Conservation (phyloP, 2,329 filamentous ascomycete genomes). For the Cladosporium cucumerinum region DNA sequence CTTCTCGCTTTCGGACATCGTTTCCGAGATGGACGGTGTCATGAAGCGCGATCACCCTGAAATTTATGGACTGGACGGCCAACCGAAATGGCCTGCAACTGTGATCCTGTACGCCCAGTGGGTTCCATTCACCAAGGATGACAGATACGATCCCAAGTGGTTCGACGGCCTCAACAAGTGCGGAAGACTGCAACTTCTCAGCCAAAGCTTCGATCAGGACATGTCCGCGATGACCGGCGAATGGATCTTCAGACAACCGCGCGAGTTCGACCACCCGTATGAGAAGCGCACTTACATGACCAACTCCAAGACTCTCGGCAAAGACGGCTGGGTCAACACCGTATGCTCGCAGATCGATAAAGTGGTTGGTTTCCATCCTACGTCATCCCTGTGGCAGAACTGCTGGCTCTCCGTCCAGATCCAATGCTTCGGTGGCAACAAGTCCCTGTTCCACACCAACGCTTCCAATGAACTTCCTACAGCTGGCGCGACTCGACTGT, state of each 20-base stretch:
- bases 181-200: slow-evolving; percentile 26
- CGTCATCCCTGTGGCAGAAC: slow-evolving; percentile 23
- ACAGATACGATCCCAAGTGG: slow-evolving; percentile 37
- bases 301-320: slow-evolving; percentile 40
- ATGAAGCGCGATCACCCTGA: slow-evolving; percentile 39
- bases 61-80: slow-evolving; percentile 37
- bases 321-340: slow-evolving; percentile 42
- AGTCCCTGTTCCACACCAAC: slow-evolving; percentile 44
- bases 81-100: slow-evolving; percentile 39
- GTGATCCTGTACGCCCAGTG: slow-evolving; percentile 51
- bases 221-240: slow-evolving; percentile 46
- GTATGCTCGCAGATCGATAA: slow-evolving; percentile 39
- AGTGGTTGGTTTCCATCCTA: slow-evolving; percentile 37
- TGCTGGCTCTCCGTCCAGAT: slow-evolving; percentile 48
- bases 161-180: slow-evolving; percentile 40
- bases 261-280: slow-evolving; percentile 50
- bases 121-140: slow-evolving; percentile 40
- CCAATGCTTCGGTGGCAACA: slow-evolving; percentile 45
- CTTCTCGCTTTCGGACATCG: slow-evolving; percentile 37
- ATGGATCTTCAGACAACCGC: slow-evolving; percentile 47
- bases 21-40: slow-evolving; percentile 38
- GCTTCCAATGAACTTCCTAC: slow-evolving; percentile 47
- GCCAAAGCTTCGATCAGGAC: slow-evolving; percentile 34
- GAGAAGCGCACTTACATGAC: slow-evolving; percentile 48
- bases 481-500: slow-evolving; percentile 49